A percentile compares a stretch with the other conserved stretches of the same genome.
Conservation (phyloP, 2,329 filamentous ascomycete species). For the Pseudogymnoascus sp. region DNA sequence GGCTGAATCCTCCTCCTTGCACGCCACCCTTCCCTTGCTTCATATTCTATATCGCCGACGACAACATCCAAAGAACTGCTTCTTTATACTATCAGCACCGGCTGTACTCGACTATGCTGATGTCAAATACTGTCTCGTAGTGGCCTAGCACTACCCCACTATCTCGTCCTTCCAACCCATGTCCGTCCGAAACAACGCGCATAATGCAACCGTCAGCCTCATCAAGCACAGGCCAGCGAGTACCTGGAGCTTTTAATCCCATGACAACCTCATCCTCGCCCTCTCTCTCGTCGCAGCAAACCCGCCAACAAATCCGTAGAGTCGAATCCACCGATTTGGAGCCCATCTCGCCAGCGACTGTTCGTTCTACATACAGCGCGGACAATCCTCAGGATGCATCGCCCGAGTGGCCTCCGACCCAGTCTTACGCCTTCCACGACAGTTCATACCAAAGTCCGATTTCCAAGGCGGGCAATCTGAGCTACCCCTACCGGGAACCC, state of each 20-base stretch:
- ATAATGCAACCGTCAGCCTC: slow-evolving; percentile 9
- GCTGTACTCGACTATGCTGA: background rate
- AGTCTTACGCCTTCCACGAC: slow-evolving; percentile 3
- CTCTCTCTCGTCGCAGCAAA: background rate
- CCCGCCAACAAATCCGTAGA: slow-evolving; percentile 7
- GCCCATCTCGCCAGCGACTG: background rate
- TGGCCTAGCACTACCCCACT: slow-evolving; percentile 4
- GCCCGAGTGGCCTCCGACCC: background rate
- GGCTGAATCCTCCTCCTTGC: background rate
- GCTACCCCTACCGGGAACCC: background rate
- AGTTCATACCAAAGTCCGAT: background rate
- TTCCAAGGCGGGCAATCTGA: background rate
- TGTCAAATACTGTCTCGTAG: background rate
- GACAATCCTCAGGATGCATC: slow-evolving; percentile 5
- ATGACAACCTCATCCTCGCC: background rate
- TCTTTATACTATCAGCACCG: background rate
- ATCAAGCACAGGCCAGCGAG: slow-evolving; percentile 10
- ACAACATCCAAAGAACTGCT: background rate
- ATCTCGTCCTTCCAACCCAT: slow-evolving; percentile 1
- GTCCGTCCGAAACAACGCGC: slow-evolving; percentile 2
- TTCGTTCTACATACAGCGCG: background rate
- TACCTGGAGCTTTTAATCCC: slow-evolving; percentile 12
- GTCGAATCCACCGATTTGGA: slow-evolving; percentile 11
- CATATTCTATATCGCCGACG: background rate
- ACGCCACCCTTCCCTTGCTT: background rate